phyloP scores from a whole-genome alignment of 2,329 filamentous ascomycete genomes.

The Seiridium unicorne region DNA sequence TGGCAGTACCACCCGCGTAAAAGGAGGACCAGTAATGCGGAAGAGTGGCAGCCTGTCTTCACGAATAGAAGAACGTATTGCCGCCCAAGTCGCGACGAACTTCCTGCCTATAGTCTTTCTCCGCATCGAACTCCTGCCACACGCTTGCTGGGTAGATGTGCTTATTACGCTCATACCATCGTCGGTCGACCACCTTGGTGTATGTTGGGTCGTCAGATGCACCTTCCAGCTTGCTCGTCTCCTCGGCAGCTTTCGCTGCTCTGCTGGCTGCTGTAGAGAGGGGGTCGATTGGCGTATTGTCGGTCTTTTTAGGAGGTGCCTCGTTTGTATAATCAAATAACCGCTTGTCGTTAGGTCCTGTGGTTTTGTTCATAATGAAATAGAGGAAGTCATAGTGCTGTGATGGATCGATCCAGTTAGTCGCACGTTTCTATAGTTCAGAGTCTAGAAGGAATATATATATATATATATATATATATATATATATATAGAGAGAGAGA shows the following conservation, averaged over 20 bases:
- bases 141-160: slow-evolving; percentile 96
- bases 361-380: slow-evolving; percentile 86
- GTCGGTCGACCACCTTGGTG: slow-evolving; percentile 92
- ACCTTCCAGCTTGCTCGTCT: slow-evolving; percentile 67
- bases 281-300: slow-evolving; percentile 26
- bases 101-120: slow-evolving; percentile 77
- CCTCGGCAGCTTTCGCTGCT: slow-evolving; percentile 36
- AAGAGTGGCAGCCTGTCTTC: slow-evolving; percentile 19
- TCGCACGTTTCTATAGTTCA: slow-evolving; percentile 4
- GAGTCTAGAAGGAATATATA: not conserved
- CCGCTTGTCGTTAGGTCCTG: slow-evolving; percentile 67
- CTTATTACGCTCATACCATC: slow-evolving; percentile 98
- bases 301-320: slow-evolving; percentile 29
- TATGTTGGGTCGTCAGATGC: slow-evolving; percentile 71
- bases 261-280: slow-evolving; percentile 33
- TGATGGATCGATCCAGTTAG: slow-evolving; percentile 6
- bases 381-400: slow-evolving; percentile 98
- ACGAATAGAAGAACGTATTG: slow-evolving; percentile 88
- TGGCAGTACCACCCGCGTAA: too few species aligned
- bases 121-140: slow-evolving; percentile 93
- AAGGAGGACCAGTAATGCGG: not conserved
- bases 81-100: slow-evolving; percentile 82
- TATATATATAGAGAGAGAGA: not conserved
- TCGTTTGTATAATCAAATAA: slow-evolving; percentile 75
- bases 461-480: too few species aligned